Conservation (phyloP, 805 yeast genomes). For the Yamadazyma takamatsuzukensis region DNA sequence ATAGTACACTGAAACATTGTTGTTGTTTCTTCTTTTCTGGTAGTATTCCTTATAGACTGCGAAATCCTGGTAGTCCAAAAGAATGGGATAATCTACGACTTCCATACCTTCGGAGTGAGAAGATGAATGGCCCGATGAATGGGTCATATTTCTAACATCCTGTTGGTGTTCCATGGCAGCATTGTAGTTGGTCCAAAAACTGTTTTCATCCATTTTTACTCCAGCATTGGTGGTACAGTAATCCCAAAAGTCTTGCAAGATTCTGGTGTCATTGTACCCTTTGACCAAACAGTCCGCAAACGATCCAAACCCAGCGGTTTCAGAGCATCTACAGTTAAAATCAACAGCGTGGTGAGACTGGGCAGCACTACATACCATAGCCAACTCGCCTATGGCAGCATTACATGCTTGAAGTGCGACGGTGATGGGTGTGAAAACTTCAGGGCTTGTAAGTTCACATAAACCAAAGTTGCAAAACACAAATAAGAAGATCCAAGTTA, state of each 20-base stretch:
- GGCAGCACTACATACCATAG: constrained; percentile 1
- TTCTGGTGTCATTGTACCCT: constrained; percentile 1
- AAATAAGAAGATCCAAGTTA: too few relatives aligned
- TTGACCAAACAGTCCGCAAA: constrained; percentile 3
- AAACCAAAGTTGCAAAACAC: too few relatives aligned
- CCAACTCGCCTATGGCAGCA: constrained; percentile 1
- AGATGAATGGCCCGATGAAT: background rate
- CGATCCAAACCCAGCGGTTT: constrained; percentile 2
- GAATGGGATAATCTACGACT: constrained; percentile 2
- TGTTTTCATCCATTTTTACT: background rate
- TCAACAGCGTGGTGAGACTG: constrained; percentile 1
- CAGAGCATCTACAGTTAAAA: constrained; percentile 1
- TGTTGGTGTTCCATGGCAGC: too few relatives aligned
- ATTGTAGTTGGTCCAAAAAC: constrained; percentile 2
- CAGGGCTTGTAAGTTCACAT: too few relatives aligned
- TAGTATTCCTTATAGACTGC: constrained; percentile 2
- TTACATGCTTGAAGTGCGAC: constrained; percentile 4
- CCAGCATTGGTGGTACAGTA: constrained; percentile 1
- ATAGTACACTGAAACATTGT: constrained; percentile 20
- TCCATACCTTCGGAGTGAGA: background rate
- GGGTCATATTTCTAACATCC: too few relatives aligned
- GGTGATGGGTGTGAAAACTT: background rate
- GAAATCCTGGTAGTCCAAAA: background rate
- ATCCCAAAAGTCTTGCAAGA: background rate
- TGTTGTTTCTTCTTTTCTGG: constrained; percentile 4